Evolutionary conservation across 768 basidiomycete species (phyloP).

Genomic region (Ramaria sp.): DNA sequence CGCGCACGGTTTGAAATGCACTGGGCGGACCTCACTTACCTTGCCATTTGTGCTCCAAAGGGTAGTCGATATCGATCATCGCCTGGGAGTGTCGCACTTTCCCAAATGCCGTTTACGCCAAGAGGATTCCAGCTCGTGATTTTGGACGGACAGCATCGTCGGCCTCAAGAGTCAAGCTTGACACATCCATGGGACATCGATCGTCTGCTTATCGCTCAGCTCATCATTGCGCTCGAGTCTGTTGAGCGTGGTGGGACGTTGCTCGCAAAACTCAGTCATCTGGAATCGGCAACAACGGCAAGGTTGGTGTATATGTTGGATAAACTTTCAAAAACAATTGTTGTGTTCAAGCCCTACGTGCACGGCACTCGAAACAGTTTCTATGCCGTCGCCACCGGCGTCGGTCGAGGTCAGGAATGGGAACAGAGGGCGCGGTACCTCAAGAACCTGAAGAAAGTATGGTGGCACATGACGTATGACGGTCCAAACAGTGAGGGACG

Average conservation of each 20-base stretch:
- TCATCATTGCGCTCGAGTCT: conserved; percentile 20
- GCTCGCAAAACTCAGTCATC: conserved; percentile 23
- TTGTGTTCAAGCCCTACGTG: conserved; percentile 22
- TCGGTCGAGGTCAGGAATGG: conserved; percentile 14
- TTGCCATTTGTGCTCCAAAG: neutral
- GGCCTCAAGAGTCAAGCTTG: conserved; percentile 10
- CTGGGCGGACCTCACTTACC: conserved; percentile 18
- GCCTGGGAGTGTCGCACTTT: neutral
- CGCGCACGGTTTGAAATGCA: conserved; percentile 16
- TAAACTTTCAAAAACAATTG: conserved; percentile 15
- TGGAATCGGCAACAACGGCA: conserved; percentile 19
- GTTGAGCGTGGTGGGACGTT: conserved; percentile 19
- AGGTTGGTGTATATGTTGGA: conserved; percentile 23
- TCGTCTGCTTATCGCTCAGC: conserved; percentile 21
- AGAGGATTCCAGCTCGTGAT: conserved; percentile 20
- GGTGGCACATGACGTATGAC: conserved; percentile 18
- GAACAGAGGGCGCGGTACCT: conserved; percentile 8
- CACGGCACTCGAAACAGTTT: conserved; percentile 22
- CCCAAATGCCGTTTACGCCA: neutral
- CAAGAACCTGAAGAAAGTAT: conserved; percentile 16
- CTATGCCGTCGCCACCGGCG: conserved; percentile 22
- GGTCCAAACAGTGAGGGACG: conserved; percentile 14
- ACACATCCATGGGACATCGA: conserved; percentile 12
- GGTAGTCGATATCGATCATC: neutral
- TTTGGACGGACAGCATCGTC: conserved; percentile 25